These are phyloP conservation scores for Priceomyces carsonii DNA, from an alignment of 805 yeast species.

Conservation along the genomic window DNA sequence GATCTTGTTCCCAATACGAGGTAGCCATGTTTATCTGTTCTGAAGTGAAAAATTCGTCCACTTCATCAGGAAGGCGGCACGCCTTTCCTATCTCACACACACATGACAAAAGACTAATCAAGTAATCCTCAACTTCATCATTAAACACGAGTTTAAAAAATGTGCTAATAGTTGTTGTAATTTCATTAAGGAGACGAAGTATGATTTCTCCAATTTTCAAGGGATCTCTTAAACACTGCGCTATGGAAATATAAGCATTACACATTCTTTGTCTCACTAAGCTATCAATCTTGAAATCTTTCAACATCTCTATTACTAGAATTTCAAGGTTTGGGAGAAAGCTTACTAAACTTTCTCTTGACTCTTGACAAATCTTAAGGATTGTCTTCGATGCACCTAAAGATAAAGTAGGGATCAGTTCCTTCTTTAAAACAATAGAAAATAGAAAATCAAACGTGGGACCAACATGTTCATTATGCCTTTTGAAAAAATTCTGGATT, in stretches of 20 bases:
- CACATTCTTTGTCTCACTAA: conserved; percentile 59
- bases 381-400: conserved; percentile 52
- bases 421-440: conserved; percentile 29
- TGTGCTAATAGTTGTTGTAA: conserved; percentile 21
- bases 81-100: conserved; percentile 74
- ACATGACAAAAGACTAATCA: conserved; percentile 59
- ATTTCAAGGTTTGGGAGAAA: conserved; percentile 51
- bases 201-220: conserved; percentile 22
- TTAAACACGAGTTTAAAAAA: conserved; percentile 7
- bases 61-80: conserved; percentile 57
- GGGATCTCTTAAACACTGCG: conserved; percentile 55
- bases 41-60: conserved; percentile 37
- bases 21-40: conserved; percentile 28
- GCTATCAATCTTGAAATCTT: conserved; percentile 36
- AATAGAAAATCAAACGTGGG: conserved; percentile 59
- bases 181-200: conserved; percentile 18
- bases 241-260: conserved; percentile 62
- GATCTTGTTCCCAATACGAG: conserved; percentile 52
- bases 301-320: conserved; percentile 49
- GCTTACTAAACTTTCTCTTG: conserved; percentile 41
- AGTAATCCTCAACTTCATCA: conserved; percentile 42
- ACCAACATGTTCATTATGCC: conserved; percentile 41
- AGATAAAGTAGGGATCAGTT: conserved; percentile 30
- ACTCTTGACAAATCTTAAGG: conserved; percentile 55
- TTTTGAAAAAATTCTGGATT: conserved; percentile 58